These are phyloP conservation scores for Petrea volubilis DNA, from an alignment of 257 asterid genomes.

Conservation along the genomic window DNA sequence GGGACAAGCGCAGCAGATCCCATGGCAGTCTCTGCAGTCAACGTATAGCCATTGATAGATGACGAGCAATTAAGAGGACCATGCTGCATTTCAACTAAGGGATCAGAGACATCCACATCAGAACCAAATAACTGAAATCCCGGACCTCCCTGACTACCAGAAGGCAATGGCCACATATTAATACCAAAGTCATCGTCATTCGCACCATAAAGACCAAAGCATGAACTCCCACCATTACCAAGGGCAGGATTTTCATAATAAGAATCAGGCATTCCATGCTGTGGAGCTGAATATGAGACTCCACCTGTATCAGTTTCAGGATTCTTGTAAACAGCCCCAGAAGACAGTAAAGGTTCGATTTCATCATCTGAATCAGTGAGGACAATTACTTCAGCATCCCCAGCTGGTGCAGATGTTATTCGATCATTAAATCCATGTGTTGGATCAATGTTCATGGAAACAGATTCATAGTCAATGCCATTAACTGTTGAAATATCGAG, in stretches of 20 bases:
- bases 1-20: conserved; percentile 60
- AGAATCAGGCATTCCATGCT: conserved; percentile 60
- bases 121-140: conserved; percentile 86
- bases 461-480: conserved; percentile 71
- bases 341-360: conserved; percentile 41
- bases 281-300: conserved; percentile 44
- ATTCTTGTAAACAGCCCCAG: conserved; percentile 41
- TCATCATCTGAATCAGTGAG: conserved; percentile 95
- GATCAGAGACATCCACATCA: conserved; percentile 65
- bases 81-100: conserved; percentile 64
- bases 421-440: conserved; percentile 40
- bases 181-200: conserved; percentile 69
- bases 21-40: conserved; percentile 53
- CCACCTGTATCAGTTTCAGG: conserved; percentile 42
- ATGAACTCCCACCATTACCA: conserved; percentile 46
- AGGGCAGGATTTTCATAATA: conserved; percentile 56
- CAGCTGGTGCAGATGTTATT: conserved; percentile 45
- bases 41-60: conserved; percentile 49
- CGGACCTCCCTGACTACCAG: conserved; percentile 73
- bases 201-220: conserved; percentile 51
- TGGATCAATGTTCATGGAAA: conserved; percentile 56
- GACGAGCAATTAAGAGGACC: conserved; percentile 55
- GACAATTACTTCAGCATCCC: conserved; percentile 67
- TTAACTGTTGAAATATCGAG: conserved; percentile 57
- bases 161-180: conserved; percentile 77